Base-by-base conservation (phyloP, 352 stramenopile genomes). In the Elongisporangium prolatum region DNA sequence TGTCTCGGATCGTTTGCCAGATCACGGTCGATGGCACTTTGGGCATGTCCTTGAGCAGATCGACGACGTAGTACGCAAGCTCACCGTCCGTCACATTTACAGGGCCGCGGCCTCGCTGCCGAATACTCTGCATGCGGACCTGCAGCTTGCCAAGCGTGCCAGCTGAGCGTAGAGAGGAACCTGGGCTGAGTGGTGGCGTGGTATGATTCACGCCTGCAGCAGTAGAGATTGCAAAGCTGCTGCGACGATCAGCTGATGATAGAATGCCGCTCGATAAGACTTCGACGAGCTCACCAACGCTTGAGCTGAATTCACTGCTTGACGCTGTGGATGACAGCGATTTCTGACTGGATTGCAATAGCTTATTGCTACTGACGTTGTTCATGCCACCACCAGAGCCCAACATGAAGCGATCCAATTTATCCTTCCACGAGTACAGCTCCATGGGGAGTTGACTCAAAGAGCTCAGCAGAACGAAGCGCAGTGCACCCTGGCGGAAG, bases 11-110 rank as follows among this genome's bases (percentile, higher is more conserved):
- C n/a, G 66, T 73, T 20, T 60, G 56, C 69, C 75, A 80, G 24
- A 85, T 64, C n/a, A 81, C 47, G 0, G 65, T 47, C 1, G 61
- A 21, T 14, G 78, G 78, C 6, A 85, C 68, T 16, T 77, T 74
- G 0, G 78, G 78, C 17, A 76, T 71, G 49, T 88, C 78, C 34
- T 77, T 78, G 54, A 86, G 71, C 49, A 88, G 56, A 37, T 88
- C 76, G n/a, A 88, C 76, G 44, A 88, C 78, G 56, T 83, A 82
- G 55, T 88, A 88, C 10, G 47, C 65, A 20, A 88, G 57, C n/a
- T 76, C 57, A 5, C 75, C 72, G 48, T 88, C 78, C 5, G 34
- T 47, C 20, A 75, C 61, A 22, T 25, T 55, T 1, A 67, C 9
- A 0, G 58, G 61, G 17, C 38, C 67, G 28, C 56, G 60, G n/a